A percentile compares a stretch with the other conserved stretches of the same genome.
These are phyloP conservation scores for Oryza australiensis DNA, from an alignment of 176 grass and related monocot species.

Conservation along the genomic window DNA sequence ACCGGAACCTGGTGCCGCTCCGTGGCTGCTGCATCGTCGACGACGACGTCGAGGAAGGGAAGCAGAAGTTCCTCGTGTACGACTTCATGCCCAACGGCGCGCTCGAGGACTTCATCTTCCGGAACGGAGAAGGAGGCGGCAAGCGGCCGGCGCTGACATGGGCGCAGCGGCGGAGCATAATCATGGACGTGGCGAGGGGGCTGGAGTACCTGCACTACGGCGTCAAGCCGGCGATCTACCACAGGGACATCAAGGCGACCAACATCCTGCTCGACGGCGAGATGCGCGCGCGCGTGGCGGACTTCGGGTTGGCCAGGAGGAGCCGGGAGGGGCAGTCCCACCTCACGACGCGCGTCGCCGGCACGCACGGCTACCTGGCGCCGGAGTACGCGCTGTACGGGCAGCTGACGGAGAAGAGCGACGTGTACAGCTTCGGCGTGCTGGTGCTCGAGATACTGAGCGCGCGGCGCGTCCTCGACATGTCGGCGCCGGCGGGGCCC, in stretches of 20 bases:
- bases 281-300: constrained; percentile 76
- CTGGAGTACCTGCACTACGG: constrained; percentile 83
- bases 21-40: constrained; percentile 83
- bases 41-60: constrained; percentile 63
- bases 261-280: constrained; percentile 81
- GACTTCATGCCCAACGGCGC: constrained; percentile 85
- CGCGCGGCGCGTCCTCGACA: constrained; percentile 69
- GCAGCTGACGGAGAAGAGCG: constrained; percentile 91
- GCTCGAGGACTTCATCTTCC: constrained; percentile 77
- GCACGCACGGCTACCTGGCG: constrained; percentile 85
- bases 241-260: constrained; percentile 89
- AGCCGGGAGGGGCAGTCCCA: constrained; percentile 86
- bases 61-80: constrained; percentile 75
- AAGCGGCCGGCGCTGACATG: constrained; percentile 50
- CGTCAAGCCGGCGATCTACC: constrained; percentile 88
- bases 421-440: constrained; percentile 93
- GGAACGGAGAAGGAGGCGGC: not conserved
- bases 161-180: constrained; percentile 72
- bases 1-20: constrained; percentile 79
- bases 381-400: constrained; percentile 94
- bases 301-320: constrained; percentile 73
- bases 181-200: constrained; percentile 79
- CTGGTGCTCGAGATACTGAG: constrained; percentile 79
- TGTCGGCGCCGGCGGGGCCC: constrained; percentile 45
- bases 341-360: constrained; percentile 90